phyloP scores from a whole-genome alignment of 2,329 filamentous ascomycete genomes.

The Hypoxylon sp. region DNA sequence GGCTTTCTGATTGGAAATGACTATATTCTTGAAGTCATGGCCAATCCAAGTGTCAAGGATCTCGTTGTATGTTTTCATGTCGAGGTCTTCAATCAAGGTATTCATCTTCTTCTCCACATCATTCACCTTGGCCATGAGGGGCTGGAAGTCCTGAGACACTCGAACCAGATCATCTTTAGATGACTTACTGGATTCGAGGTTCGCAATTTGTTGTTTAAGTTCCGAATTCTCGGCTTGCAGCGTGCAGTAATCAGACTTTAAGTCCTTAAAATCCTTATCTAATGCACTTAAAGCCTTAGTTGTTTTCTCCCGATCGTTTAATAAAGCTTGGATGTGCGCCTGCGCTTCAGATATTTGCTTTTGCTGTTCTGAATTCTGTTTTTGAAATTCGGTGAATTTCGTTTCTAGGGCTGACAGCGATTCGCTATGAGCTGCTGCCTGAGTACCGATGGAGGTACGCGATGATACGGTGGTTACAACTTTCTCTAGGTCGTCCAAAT shows the following conservation, averaged over 20 bases:
- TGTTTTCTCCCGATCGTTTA: conserved; percentile 20
- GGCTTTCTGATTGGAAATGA: conserved; percentile 27
- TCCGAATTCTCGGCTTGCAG: conserved; percentile 35
- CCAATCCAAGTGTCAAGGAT: conserved; percentile 38
- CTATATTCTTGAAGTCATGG: conserved; percentile 38
- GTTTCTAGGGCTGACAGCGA: conserved; percentile 43
- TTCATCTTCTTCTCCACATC: conserved; percentile 26
- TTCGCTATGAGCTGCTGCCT: conserved; percentile 33
- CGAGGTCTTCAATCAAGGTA: conserved; percentile 34
- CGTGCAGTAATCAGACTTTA: conserved; percentile 23
- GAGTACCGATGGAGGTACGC: conserved; percentile 6
- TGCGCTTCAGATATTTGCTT: conserved; percentile 39
- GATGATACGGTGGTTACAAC: conserved; percentile 31
- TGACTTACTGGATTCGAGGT: conserved; percentile 14
- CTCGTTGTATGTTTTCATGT: conserved; percentile 42
- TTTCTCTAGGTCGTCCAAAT: conserved; percentile 40
- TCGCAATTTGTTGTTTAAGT: conserved; percentile 21
- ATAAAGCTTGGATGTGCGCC: conserved; percentile 32
- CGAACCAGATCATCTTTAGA: conserved; percentile 10
- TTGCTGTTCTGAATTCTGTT: conserved; percentile 33
- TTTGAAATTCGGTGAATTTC: conserved; percentile 44
- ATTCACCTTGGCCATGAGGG: conserved; percentile 16
- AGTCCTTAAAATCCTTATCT: conserved; percentile 16
- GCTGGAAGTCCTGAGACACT: conserved; percentile 25
- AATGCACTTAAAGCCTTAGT: conserved; percentile 14